Conservation (phyloP, 2,329 filamentous ascomycete genomes). For the Apiospora pterosperma region DNA sequence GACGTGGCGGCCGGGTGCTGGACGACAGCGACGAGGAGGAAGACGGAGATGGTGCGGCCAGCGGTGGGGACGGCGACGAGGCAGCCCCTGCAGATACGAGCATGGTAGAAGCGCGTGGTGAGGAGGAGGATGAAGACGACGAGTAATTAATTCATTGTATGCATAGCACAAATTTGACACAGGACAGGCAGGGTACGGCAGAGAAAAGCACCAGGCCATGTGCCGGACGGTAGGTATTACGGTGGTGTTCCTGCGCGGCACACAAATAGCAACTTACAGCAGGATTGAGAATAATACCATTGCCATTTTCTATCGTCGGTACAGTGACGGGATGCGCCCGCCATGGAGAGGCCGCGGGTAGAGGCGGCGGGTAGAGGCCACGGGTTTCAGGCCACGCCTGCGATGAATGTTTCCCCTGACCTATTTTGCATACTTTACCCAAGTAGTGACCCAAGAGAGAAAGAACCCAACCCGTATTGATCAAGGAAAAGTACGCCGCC, state of each 20-base stretch:
- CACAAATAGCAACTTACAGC: background rate
- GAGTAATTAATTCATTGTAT: constrained; percentile 6
- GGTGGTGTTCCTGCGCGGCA: background rate
- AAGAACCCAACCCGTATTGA: background rate
- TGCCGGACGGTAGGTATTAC: no score
- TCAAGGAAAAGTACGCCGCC: background rate
- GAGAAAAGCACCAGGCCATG: background rate
- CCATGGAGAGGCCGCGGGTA: no score
- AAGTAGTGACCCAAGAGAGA: background rate
- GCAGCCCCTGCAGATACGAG: constrained; percentile 24
- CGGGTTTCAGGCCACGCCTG: background rate
- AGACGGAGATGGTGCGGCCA: constrained; percentile 18
- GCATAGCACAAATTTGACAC: constrained; percentile 1
- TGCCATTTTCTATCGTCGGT: background rate
- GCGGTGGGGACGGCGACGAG: constrained; percentile 15
- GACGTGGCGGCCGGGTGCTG: constrained; percentile 46
- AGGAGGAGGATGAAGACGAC: constrained; percentile 27
- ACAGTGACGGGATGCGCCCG: background rate
- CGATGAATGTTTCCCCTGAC: background rate
- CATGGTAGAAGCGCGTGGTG: constrained; percentile 31
- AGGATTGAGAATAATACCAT: background rate
- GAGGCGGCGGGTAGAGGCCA: background rate
- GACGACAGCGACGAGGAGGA: constrained; percentile 54
- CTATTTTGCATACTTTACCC: background rate
- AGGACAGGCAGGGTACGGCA: background rate